Evolutionary conservation across 495 filamentous ascomycete genomes (phyloP).

Genomic region (Neurospora discreta): DNA sequence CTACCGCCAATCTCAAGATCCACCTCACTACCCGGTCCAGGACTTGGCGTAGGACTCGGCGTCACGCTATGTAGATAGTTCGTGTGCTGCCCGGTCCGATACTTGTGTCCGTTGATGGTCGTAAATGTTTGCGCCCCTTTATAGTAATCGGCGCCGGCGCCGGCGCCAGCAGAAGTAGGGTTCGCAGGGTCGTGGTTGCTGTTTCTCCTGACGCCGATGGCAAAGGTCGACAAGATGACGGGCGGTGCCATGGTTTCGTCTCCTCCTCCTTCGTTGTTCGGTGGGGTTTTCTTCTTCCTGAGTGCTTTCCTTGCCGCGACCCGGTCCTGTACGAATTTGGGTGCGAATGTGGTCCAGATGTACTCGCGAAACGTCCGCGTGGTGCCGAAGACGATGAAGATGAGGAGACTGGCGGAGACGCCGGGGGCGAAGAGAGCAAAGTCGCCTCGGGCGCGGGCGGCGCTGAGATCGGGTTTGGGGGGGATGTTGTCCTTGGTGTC

Average conservation of each 20-base stretch:
- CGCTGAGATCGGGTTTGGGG: conserved; percentile 23
- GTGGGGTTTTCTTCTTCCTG: not conserved
- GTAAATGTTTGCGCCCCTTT: not conserved
- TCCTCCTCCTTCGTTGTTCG: too few relatives aligned
- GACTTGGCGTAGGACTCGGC: not conserved
- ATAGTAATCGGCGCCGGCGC: not conserved
- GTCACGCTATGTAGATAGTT: not conserved
- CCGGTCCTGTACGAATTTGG: conserved; percentile 1
- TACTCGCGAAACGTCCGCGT: conserved; percentile 26
- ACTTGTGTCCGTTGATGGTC: not conserved
- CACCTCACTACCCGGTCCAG: not conserved
- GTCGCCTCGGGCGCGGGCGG: conserved; percentile 24
- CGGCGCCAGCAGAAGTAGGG: not conserved
- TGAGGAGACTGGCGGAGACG: conserved; percentile 26
- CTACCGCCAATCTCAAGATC: not conserved
- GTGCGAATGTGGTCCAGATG: conserved; percentile 6
- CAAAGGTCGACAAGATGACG: not conserved
- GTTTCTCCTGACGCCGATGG: not conserved
- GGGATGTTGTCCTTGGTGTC: conserved; percentile 24
- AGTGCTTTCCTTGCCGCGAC: not conserved
- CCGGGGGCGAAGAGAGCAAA: conserved; percentile 34
- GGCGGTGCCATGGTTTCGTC: not conserved
- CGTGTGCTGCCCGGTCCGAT: not conserved
- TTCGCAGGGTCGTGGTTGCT: not conserved
- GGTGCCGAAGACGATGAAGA: conserved; percentile 33